Evolutionary conservation across 108 stramenopile species (phyloP).

Genomic region (Aurantiochytrium sp.): DNA sequence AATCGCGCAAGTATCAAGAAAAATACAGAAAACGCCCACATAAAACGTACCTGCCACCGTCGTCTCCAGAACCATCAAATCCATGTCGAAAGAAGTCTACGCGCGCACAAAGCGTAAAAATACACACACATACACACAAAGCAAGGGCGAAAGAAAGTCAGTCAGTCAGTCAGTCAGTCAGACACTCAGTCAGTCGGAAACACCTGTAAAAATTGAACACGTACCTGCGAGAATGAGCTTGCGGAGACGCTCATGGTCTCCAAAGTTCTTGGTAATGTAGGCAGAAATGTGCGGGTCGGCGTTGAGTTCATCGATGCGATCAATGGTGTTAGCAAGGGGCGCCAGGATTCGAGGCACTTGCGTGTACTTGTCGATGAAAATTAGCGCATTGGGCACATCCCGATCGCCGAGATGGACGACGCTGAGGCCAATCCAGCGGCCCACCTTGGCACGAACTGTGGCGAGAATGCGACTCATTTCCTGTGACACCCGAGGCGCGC

Average conservation of each 20-base stretch:
- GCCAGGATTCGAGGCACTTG: conserved; percentile 70
- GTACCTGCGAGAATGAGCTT: conserved; percentile 48
- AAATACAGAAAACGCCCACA: too few relatives aligned
- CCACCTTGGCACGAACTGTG: conserved; percentile 53
- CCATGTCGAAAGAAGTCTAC: conserved; percentile 74
- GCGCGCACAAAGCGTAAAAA: too few relatives aligned
- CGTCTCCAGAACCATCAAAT: conserved; percentile 76
- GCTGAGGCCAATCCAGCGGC: conserved; percentile 69
- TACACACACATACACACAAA: too few relatives aligned
- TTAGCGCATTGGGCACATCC: conserved; percentile 76
- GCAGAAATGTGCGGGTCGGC: conserved; percentile 41
- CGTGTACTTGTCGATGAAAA: conserved; percentile 85
- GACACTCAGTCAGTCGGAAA: too few relatives aligned
- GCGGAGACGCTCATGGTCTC: conserved; percentile 38
- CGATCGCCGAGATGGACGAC: conserved; percentile 74
- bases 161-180: too few relatives aligned
- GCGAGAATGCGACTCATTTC: conserved; percentile 59
- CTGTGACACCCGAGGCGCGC: conserved; percentile 56
- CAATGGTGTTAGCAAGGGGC: conserved; percentile 57
- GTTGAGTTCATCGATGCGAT: conserved; percentile 42
- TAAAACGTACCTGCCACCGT: conserved; percentile 47
- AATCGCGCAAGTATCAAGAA: too few relatives aligned
- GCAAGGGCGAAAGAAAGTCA: too few relatives aligned
- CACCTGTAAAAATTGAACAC: too few relatives aligned
- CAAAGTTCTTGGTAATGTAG: conserved; percentile 60